Percentiles rank a stretch among this genome's conserved stretches.
phyloP scores from a whole-genome alignment of 108 stramenopile genomes.

The Nitzschia sp. region DNA sequence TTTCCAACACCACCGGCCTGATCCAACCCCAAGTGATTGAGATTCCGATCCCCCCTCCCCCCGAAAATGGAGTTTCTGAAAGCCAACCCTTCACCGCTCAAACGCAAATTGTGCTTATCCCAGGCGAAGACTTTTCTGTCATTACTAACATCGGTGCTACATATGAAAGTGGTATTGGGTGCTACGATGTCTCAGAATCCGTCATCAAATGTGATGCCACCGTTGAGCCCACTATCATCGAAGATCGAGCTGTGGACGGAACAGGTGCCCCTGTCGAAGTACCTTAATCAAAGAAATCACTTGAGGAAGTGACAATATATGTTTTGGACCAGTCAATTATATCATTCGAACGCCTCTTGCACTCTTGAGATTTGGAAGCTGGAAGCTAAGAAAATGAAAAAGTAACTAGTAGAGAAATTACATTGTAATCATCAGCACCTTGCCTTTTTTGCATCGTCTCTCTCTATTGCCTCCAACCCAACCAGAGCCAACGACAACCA shows the following conservation, averaged over 20 bases:
- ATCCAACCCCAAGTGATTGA: conserved; percentile 4
- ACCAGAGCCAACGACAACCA: neutral
- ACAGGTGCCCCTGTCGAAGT: too few relatives aligned
- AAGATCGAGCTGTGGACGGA: too few relatives aligned
- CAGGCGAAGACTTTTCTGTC: neutral
- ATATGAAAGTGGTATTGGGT: conserved; percentile 1
- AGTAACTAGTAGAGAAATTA: too few relatives aligned
- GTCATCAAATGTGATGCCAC: conserved; percentile 12
- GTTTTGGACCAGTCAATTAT: too few relatives aligned
- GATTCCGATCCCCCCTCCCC: conserved; percentile 8
- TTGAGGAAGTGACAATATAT: too few relatives aligned
- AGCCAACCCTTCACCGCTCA: neutral
- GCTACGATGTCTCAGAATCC: conserved; percentile 3
- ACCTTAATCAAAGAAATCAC: too few relatives aligned
- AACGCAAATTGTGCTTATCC: neutral
- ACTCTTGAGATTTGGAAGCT: too few relatives aligned
- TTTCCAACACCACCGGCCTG: neutral
- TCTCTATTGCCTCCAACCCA: too few relatives aligned
- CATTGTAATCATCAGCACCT: too few relatives aligned
- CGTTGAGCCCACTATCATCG: neutral
- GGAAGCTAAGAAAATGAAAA: too few relatives aligned
- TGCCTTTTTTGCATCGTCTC: too few relatives aligned
- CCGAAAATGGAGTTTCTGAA: neutral
- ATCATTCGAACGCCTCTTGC: too few relatives aligned
- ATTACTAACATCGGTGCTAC: conserved; percentile 8